phyloP scores from a whole-genome alignment of 2,329 filamentous ascomycete genomes.

The Pseudonectria buxi region DNA sequence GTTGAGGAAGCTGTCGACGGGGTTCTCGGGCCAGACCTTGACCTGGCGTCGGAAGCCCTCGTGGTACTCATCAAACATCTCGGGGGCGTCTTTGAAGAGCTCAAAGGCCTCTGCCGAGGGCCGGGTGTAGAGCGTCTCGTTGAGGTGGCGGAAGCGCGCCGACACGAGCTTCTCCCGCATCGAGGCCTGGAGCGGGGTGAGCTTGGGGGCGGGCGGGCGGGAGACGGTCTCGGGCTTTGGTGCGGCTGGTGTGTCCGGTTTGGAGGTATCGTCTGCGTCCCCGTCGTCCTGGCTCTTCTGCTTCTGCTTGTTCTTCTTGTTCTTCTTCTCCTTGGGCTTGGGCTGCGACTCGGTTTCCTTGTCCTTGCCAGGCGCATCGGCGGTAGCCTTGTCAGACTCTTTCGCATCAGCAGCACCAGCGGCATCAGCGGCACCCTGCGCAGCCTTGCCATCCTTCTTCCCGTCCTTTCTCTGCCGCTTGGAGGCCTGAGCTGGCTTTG shows the following conservation, averaged over 20 bases:
- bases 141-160: conserved; percentile 93
- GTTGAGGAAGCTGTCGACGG: conserved; percentile 77
- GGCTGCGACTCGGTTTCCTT: conserved; percentile 15
- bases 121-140: conserved; percentile 91
- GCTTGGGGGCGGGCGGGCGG: conserved; percentile 46
- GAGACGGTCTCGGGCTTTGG: conserved; percentile 23
- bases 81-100: conserved; percentile 77
- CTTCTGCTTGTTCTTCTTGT: conserved; percentile 25
- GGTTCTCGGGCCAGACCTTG: conserved; percentile 92
- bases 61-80: conserved; percentile 96
- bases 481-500: conserved; percentile 21
- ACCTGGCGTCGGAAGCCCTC: conserved; percentile 94
- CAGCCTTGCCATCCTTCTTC: conserved; percentile 20
- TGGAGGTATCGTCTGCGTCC: conserved; percentile 9
- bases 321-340: conserved; percentile 30
- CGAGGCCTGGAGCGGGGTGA: conserved; percentile 86
- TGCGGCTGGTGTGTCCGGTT: conserved; percentile 8
- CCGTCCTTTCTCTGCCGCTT: conserved; percentile 29
- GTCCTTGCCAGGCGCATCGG: neutral
- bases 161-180: conserved; percentile 95
- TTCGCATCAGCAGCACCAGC: neutral
- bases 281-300: conserved; percentile 17
- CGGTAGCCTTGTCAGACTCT: too few species aligned
- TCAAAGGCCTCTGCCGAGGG: conserved; percentile 76
- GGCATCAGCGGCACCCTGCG: conserved; percentile 14